Percentiles rank a stretch among this genome's conserved stretches.
phyloP scores from a whole-genome alignment of 805 yeast genomes.

The Wickerhamomyces subpelliculosus region DNA sequence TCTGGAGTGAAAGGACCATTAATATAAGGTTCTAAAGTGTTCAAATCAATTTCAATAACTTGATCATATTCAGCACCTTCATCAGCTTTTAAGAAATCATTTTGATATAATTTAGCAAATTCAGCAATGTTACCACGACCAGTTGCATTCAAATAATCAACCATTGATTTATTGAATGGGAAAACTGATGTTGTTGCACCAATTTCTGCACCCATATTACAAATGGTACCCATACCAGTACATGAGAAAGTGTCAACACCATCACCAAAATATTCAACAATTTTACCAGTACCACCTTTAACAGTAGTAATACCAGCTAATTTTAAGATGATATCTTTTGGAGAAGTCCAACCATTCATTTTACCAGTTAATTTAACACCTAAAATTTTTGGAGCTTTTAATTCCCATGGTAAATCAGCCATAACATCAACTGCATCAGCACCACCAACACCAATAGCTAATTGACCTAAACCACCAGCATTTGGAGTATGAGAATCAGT shows the following conservation, averaged over 20 bases:
- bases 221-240: slow-evolving; percentile 99
- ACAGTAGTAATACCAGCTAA: slow-evolving; percentile 93
- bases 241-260: slow-evolving; percentile 91
- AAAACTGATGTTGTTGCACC: slow-evolving; percentile 97
- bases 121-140: slow-evolving; percentile 80
- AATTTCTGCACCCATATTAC: slow-evolving; percentile 99
- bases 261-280: slow-evolving; percentile 93
- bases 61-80: slow-evolving; percentile 92
- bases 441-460: slow-evolving; percentile 99
- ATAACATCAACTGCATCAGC: slow-evolving; percentile 98
- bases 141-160: slow-evolving; percentile 80
- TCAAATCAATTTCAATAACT: slow-evolving; percentile 92
- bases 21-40: slow-evolving; percentile 91
- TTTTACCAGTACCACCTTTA: slow-evolving; percentile 97
- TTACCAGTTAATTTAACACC: slow-evolving; percentile 94
- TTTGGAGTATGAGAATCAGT: slow-evolving; percentile 98
- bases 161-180: slow-evolving; percentile 93
- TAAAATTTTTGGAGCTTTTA: slow-evolving; percentile 91
- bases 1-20: slow-evolving; percentile 80
- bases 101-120: slow-evolving; percentile 61
- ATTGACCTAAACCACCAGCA: slow-evolving; percentile 97
- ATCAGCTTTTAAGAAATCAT: slow-evolving; percentile 75
- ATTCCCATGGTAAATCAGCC: slow-evolving; percentile 94
- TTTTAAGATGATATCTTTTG: slow-evolving; percentile 90
- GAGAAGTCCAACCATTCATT: slow-evolving; percentile 93